Conservation (phyloP, 306 rosid species). For the Vigna mungo region DNA sequence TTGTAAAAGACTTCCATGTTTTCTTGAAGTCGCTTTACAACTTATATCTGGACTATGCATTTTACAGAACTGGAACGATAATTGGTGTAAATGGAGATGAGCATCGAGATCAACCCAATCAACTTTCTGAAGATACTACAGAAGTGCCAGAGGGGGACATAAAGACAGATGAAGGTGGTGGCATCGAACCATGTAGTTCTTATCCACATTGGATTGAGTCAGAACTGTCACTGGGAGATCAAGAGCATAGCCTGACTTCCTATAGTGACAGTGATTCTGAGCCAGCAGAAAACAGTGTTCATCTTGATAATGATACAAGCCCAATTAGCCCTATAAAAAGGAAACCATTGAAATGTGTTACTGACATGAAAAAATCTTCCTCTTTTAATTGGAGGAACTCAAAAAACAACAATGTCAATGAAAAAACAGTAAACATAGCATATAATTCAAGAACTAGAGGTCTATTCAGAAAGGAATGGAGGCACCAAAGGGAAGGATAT, state of each 20-base stretch:
- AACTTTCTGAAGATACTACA: conserved; percentile 48
- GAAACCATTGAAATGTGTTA: conserved; percentile 45
- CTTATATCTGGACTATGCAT: conserved; percentile 42
- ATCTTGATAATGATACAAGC: conserved; percentile 48
- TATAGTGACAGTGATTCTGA: conserved; percentile 68
- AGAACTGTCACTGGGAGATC: conserved; percentile 67
- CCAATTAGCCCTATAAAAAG: conserved; percentile 50
- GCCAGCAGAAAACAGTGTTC: conserved; percentile 50
- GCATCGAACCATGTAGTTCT: conserved; percentile 42
- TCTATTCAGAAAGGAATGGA: conserved; percentile 44
- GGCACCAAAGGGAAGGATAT: conserved; percentile 44
- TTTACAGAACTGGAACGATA: conserved; percentile 41
- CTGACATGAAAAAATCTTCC: conserved; percentile 43
- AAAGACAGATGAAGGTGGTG: conserved; percentile 42
- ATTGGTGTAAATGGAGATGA: conserved; percentile 42
- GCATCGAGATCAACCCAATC: conserved; percentile 34
- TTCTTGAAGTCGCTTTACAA: conserved; percentile 28
- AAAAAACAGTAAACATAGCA: conserved; percentile 46
- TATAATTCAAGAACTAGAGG: conserved; percentile 52
- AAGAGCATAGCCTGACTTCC: conserved; percentile 67
- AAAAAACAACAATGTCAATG: conserved; percentile 41
- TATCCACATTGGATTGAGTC: conserved; percentile 60
- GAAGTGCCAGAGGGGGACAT: conserved; percentile 39
- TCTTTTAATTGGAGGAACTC: conserved; percentile 47
- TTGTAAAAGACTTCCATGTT: conserved; percentile 24